Base-by-base conservation (phyloP, 2,329 filamentous ascomycete genomes). In the Beauveria sp. region DNA sequence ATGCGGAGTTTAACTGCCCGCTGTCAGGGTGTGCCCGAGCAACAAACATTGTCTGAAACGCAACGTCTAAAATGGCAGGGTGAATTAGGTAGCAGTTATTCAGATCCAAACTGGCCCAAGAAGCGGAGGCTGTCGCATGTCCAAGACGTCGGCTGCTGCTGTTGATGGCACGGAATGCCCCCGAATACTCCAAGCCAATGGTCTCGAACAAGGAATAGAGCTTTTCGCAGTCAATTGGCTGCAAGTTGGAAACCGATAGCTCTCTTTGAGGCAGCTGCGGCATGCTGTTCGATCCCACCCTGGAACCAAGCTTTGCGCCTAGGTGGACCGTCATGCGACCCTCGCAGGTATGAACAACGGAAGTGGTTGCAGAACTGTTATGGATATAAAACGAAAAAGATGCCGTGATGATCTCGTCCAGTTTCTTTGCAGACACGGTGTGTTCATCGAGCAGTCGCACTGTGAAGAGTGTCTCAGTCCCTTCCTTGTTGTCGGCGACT, bases 51-150 rank as follows among this genome's bases (percentile, higher is more conserved):
- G 51, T 40, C n/a, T 78, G 75, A 56, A 78, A 70, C 0, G 71
- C 70, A 0, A 66, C 66, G 42, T 77, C 75, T 0, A 77, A 63
- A 1, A 68, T 62, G 1, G 64, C 70, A 0, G 75, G 74, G 42
- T 75, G 74, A 0, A 76, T 63, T 1, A 72, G 56, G 12, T 66
- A 63, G 1, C 52, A 34, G 1, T 53, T 28, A 18, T 43, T 43
- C 1, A 38, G 30, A 12, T 52, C 50, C 12, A 10, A 8, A 14
- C 8, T 2, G n/a, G 9, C 18, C 50, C 50, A 52, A 12, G 30
- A 53, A 1, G 51, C 51, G 10, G 20, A 42, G 8, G 50, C 50
- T 4, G 50, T 52, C 14, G 50, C 50, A 16, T 38, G 30, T 2
- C 28, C 14, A 14, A 40, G 16, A 20, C 38, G 30, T 1, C 50